Evolutionary conservation across 345 rosid genomes (phyloP).

Genomic region (Gossypium longicalyx): DNA sequence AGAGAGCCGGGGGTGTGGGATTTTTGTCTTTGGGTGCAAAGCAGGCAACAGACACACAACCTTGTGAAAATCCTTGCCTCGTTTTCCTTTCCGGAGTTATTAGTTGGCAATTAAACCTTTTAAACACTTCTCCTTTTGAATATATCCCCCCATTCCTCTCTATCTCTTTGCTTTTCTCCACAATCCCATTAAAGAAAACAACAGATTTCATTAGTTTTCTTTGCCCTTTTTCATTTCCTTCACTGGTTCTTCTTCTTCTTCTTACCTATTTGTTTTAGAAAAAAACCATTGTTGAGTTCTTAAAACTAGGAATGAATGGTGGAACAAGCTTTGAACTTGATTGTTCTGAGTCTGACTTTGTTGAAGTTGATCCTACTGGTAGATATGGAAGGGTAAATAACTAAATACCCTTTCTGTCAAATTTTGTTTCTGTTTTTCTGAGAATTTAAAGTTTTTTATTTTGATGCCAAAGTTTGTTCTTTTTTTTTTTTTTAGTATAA

Average conservation of each 20-base stretch:
- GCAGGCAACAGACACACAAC: slow-evolving; percentile 2
- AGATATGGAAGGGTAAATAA: slow-evolving; percentile 89
- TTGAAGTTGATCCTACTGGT: slow-evolving; percentile 96
- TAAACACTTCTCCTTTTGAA: not conserved
- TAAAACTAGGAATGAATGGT: not conserved
- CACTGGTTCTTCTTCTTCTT: not conserved
- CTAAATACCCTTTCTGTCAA: slow-evolving; percentile 1
- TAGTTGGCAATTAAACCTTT: slow-evolving; percentile 30
- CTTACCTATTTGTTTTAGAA: not conserved
- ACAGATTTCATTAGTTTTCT: not conserved
- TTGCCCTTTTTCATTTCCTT: not conserved
- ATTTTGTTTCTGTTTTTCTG: not conserved
- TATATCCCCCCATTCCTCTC: not conserved
- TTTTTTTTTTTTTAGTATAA: slow-evolving; percentile 53
- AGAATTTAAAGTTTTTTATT: slow-evolving; percentile 9
- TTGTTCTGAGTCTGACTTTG: slow-evolving; percentile 62
- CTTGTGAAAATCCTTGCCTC: slow-evolving; percentile 32
- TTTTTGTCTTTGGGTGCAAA: slow-evolving; percentile 22
- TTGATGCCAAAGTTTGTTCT: slow-evolving; percentile 5
- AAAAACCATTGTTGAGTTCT: slow-evolving; percentile 1
- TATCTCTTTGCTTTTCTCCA: not conserved
- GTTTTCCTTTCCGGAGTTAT: slow-evolving; percentile 25
- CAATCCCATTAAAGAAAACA: not conserved
- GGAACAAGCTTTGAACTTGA: slow-evolving; percentile 14
- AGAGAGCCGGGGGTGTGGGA: not conserved